phyloP scores from a whole-genome alignment of 2,329 filamentous ascomycete genomes.

The Basipetospora chlamydospora region DNA sequence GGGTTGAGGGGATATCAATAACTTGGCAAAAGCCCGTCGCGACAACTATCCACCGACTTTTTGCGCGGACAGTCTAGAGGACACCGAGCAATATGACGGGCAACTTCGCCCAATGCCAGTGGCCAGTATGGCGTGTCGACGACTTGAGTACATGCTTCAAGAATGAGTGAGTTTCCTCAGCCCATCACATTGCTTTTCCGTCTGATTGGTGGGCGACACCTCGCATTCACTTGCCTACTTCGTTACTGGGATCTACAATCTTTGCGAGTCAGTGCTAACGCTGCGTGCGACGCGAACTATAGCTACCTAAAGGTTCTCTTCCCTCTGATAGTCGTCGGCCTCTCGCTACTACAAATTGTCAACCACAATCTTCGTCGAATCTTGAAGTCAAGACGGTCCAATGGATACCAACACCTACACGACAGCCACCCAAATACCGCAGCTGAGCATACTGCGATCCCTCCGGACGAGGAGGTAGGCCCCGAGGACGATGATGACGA shows the following conservation, averaged over 20 bases:
- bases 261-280: too few relatives aligned
- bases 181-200: too few relatives aligned
- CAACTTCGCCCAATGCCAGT: slow-evolving; percentile 36
- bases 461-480: slow-evolving; percentile 26
- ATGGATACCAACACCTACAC: slow-evolving; percentile 40
- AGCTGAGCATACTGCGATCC: slow-evolving; percentile 36
- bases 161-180: slow-evolving; percentile 42
- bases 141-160: slow-evolving; percentile 51
- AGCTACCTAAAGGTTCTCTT: slow-evolving; percentile 72
- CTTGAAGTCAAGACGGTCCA: slow-evolving; percentile 30
- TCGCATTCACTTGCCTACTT: too few relatives aligned
- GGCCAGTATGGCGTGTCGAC: slow-evolving; percentile 48
- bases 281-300: slow-evolving; percentile 10
- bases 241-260: too few relatives aligned
- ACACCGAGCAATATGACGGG: slow-evolving; percentile 2
- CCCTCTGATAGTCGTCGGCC: slow-evolving; percentile 53
- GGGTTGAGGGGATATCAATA: too few relatives aligned
- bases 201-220: not conserved
- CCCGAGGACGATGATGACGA: slow-evolving; percentile 46
- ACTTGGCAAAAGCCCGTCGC: too few relatives aligned
- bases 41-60: too few relatives aligned
- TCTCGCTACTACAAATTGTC: slow-evolving; percentile 56
- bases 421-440: slow-evolving; percentile 24
- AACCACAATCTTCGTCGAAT: slow-evolving; percentile 40
- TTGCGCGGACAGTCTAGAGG: too few relatives aligned